These are phyloP conservation scores for Scytalidium lignicola DNA, from an alignment of 2,329 filamentous ascomycete genomes.

Conservation along the genomic window DNA sequence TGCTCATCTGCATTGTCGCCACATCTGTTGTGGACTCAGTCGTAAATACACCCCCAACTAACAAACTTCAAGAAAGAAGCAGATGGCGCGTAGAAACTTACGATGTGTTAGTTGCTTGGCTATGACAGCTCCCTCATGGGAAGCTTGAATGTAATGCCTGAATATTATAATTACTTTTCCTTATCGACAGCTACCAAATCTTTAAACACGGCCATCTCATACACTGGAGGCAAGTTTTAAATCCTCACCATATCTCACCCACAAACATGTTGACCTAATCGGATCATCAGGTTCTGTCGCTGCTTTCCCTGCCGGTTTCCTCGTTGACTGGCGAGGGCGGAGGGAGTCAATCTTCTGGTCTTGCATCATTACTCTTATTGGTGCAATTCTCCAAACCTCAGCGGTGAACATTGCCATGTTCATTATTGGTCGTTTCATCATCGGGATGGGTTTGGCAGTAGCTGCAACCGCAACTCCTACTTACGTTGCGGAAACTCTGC, in stretches of 20 bases:
- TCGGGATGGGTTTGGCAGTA: slow-evolving; percentile 15
- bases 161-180: slow-evolving; percentile 28
- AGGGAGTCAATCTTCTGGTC: slow-evolving; percentile 7
- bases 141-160: slow-evolving; percentile 30
- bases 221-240: slow-evolving; percentile 5
- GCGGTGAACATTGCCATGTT: slow-evolving; percentile 17
- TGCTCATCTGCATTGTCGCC: slow-evolving; percentile 5
- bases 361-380: slow-evolving; percentile 13
- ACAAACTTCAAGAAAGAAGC: not conserved
- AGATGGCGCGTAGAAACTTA: no score
- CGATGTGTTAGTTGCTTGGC: slow-evolving; percentile 11
- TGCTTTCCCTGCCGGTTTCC: slow-evolving; percentile 53
- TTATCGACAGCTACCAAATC: slow-evolving; percentile 29
- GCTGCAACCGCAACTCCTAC: slow-evolving; percentile 12
- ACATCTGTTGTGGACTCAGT: slow-evolving; percentile 11
- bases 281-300: slow-evolving; percentile 54
- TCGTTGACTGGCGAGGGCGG: slow-evolving; percentile 7
- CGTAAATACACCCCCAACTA: slow-evolving; percentile 3
- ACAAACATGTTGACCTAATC: no score
- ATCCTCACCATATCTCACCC: no score
- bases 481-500: slow-evolving; percentile 38
- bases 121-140: slow-evolving; percentile 31
- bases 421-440: slow-evolving; percentile 11
- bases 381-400: slow-evolving; percentile 23
- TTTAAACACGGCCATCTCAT: slow-evolving; percentile 23